phyloP scores from a whole-genome alignment of 1,139 yeast genomes.

The Groenewaldozyma auringiensis region DNA sequence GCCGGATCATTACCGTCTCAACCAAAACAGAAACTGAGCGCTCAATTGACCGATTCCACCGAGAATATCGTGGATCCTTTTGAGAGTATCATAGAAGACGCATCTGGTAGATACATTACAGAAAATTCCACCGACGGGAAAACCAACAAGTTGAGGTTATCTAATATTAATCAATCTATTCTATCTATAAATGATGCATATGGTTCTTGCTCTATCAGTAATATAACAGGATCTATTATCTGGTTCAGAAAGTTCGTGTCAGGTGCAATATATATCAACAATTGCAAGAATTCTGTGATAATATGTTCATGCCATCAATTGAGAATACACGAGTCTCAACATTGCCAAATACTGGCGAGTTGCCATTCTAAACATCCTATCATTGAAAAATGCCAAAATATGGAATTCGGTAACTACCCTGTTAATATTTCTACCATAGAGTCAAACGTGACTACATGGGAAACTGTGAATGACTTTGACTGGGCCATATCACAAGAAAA shows the following conservation, averaged over 20 bases:
- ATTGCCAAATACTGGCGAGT: constrained; percentile 18
- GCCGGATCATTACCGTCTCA: neutral
- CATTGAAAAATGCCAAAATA: constrained; percentile 22
- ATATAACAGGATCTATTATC: constrained; percentile 18
- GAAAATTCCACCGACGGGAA: neutral
- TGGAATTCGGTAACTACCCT: constrained; percentile 22
- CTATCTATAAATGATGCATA: constrained; percentile 7
- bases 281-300: constrained; percentile 16
- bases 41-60: neutral
- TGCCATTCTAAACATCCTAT: constrained; percentile 27
- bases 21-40: neutral
- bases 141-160: constrained; percentile 3
- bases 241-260: constrained; percentile 14
- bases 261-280: constrained; percentile 24
- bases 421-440: constrained; percentile 1
- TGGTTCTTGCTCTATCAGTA: constrained; percentile 15
- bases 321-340: constrained; percentile 25
- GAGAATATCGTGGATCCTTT: neutral
- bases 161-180: constrained; percentile 11
- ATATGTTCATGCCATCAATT: constrained; percentile 27
- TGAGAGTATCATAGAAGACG: neutral
- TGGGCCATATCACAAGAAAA: constrained; percentile 22
- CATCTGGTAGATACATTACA: neutral
- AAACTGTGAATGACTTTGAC: constrained; percentile 26
- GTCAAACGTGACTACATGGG: constrained; percentile 10